Percentiles rank a stretch among this genome's conserved stretches.
These are phyloP conservation scores for Ascochyta koolunga DNA, from an alignment of 2,329 filamentous ascomycete species.

Conservation along the genomic window DNA sequence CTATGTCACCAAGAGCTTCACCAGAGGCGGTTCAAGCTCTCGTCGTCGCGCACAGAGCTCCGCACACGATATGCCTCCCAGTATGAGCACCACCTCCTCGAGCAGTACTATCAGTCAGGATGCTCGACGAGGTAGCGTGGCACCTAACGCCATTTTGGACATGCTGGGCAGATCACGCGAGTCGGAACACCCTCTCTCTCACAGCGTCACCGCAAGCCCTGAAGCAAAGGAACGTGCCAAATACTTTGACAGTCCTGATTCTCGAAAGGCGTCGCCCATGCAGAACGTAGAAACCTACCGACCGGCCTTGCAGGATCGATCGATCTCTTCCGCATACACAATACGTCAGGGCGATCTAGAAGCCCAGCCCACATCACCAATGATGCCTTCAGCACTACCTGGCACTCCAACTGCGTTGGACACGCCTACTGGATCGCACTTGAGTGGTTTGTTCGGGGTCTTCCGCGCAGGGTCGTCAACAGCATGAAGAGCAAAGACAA, in stretches of 20 bases:
- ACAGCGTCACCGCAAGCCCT: constrained; percentile 75
- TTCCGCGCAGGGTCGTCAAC: constrained; percentile 55
- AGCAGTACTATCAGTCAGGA: constrained; percentile 62
- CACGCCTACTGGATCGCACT: constrained; percentile 49
- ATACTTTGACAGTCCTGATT: constrained; percentile 46
- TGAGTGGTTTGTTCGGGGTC: constrained; percentile 55
- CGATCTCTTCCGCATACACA: constrained; percentile 54
- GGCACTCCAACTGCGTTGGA: constrained; percentile 53
- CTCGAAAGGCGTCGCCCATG: constrained; percentile 51
- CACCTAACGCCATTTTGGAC: constrained; percentile 63
- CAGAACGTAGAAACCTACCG: constrained; percentile 34
- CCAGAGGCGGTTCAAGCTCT: constrained; percentile 40
- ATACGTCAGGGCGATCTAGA: constrained; percentile 50
- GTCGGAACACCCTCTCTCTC: constrained; percentile 74
- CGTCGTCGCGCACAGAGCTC: constrained; percentile 63
- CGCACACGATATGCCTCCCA: constrained; percentile 61
- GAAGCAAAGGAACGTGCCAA: constrained; percentile 52
- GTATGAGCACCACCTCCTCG: constrained; percentile 59
- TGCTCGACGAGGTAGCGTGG: constrained; percentile 62
- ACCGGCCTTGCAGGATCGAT: constrained; percentile 46
- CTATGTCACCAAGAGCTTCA: constrained; percentile 36
- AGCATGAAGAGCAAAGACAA: constrained; percentile 51
- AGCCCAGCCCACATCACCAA: constrained; percentile 44
- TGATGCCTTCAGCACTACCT: constrained; percentile 51
- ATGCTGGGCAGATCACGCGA: constrained; percentile 58